These are phyloP conservation scores for Fusarium sp. DNA, from an alignment of 2,329 filamentous ascomycete genomes.

Conservation along the genomic window DNA sequence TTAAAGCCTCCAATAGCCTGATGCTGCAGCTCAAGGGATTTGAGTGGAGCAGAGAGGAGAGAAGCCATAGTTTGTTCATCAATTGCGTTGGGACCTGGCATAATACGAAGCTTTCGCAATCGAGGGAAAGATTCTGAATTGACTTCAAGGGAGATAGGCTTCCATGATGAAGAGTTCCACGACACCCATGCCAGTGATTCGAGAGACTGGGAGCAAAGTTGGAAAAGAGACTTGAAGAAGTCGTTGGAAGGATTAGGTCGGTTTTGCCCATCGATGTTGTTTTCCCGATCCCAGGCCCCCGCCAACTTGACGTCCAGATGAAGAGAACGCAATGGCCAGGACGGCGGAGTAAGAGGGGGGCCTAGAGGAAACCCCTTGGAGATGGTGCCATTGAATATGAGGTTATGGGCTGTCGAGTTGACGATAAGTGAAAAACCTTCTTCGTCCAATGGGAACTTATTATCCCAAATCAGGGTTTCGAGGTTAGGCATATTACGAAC, in stretches of 20 bases:
- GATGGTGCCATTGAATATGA: not conserved
- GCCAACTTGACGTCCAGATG: not conserved
- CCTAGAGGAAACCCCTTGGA: not conserved
- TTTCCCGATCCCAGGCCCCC: too few relatives aligned
- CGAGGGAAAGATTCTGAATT: constrained; percentile 3
- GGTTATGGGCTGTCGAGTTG: not conserved
- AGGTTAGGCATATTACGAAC: not conserved
- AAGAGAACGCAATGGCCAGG: not conserved
- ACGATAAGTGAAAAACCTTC: not conserved
- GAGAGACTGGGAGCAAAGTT: constrained; percentile 15
- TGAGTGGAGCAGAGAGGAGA: constrained; percentile 6
- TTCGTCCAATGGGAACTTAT: not conserved
- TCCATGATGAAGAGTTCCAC: not conserved
- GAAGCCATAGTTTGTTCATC: not conserved
- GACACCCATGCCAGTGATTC: constrained; percentile 14
- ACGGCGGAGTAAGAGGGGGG: not conserved
- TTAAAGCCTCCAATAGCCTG: not conserved
- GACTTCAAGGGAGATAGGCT: not conserved
- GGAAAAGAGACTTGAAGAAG: constrained; percentile 9
- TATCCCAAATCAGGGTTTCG: not conserved
- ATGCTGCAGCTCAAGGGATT: not conserved
- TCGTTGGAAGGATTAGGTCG: not conserved
- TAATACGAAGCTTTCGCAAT: constrained; percentile 6
- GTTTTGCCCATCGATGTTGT: not conserved
- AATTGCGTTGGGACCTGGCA: not conserved